Percentiles rank a stretch among this genome's conserved stretches.
Conservation (phyloP, 2,329 filamentous ascomycete species). For the Cladosporium sp. region DNA sequence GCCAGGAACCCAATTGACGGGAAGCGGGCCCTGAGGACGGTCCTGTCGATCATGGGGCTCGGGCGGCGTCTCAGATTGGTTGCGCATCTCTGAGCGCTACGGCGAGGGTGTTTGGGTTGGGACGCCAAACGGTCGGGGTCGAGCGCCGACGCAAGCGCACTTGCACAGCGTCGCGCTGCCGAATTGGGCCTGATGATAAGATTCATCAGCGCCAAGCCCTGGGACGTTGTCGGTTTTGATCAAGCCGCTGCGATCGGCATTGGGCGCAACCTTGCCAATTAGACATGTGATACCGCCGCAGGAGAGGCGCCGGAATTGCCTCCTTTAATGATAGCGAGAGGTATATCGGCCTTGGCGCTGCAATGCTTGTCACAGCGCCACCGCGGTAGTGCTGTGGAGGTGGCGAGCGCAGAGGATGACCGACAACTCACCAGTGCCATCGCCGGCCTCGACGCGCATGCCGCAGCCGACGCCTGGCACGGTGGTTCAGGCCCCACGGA, state of each 20-base stretch:
- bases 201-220: neutral
- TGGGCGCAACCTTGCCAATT: slow-evolving; percentile 6
- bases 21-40: neutral
- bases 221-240: neutral
- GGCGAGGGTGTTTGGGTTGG: slow-evolving; percentile 6
- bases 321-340: too few relatives aligned
- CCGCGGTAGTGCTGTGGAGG: too few relatives aligned
- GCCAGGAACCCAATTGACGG: slow-evolving; percentile 2
- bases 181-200: neutral
- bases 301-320: too few relatives aligned
- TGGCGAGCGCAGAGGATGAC: too few relatives aligned
- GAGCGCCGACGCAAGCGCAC: neutral
- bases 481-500: too few relatives aligned
- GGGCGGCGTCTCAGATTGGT: slow-evolving; percentile 9
- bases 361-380: too few relatives aligned
- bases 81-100: neutral
- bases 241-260: neutral
- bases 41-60: slow-evolving; percentile 5
- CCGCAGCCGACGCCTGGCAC: too few relatives aligned
- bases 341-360: too few relatives aligned
- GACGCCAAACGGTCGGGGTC: neutral
- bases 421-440: too few relatives aligned
- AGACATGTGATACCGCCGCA: slow-evolving; percentile 1
- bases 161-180: neutral
- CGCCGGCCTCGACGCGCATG: too few relatives aligned